Conservation (phyloP, 1,139 yeast genomes). For the Komagataea norvegica region DNA sequence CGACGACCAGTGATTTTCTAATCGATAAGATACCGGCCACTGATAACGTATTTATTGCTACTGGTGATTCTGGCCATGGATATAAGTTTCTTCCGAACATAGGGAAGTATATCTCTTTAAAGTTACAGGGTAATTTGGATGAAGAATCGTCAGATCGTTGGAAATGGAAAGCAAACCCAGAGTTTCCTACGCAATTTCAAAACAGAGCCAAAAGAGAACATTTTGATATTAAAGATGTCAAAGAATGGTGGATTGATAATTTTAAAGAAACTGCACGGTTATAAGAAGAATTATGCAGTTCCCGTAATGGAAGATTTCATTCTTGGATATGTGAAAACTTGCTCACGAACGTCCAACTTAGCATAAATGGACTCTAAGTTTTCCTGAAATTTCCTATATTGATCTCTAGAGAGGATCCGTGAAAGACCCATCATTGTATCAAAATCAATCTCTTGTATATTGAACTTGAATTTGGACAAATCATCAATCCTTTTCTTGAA, state of each 20-base stretch:
- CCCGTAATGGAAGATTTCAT: not conserved
- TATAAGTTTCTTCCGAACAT: conserved; percentile 41
- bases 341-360: conserved; percentile 7
- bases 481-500: conserved; percentile 10
- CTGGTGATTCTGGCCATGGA: conserved; percentile 45
- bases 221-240: conserved; percentile 12
- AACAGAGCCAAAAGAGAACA: conserved; percentile 23
- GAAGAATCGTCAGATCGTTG: conserved; percentile 11
- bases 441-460: conserved; percentile 10
- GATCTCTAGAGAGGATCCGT: conserved; percentile 7
- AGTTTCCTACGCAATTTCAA: conserved; percentile 17
- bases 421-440: conserved; percentile 13
- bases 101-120: conserved; percentile 35
- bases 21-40: conserved; percentile 38
- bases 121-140: conserved; percentile 11
- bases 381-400: conserved; percentile 5
- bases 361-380: conserved; percentile 7
- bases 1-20: conserved; percentile 38
- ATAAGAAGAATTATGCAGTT: not conserved
- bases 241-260: conserved; percentile 12
- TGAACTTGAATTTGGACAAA: conserved; percentile 8
- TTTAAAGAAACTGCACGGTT: no score
- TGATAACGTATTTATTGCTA: conserved; percentile 33
- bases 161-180: conserved; percentile 18
- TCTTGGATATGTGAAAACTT: conserved; percentile 9